Percentiles rank a stretch among this genome's conserved stretches.
These are phyloP conservation scores for Taiozyma onychis DNA, from an alignment of 1,139 yeast genomes.

Conservation along the genomic window DNA sequence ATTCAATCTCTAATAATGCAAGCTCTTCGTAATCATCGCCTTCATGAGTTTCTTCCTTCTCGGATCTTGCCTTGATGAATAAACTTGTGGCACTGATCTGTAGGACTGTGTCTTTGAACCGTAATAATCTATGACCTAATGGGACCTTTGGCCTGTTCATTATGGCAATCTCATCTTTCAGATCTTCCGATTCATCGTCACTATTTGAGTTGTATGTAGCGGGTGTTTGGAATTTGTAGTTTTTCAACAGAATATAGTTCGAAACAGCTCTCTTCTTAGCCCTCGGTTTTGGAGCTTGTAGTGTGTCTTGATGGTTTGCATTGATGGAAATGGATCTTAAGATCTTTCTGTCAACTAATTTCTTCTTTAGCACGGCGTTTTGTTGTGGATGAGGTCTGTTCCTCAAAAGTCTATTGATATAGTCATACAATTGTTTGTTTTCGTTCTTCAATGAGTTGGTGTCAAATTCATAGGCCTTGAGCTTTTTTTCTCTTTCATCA, in stretches of 20 bases:
- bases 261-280: constrained; percentile 7
- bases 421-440: constrained; percentile 19
- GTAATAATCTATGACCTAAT: not conserved
- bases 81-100: not conserved
- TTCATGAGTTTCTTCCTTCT: not conserved
- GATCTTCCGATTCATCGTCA: not conserved
- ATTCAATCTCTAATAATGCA: not conserved
- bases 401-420: constrained; percentile 19
- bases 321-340: constrained; percentile 15
- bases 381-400: constrained; percentile 15
- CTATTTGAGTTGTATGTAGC: not conserved
- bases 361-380: constrained; percentile 18
- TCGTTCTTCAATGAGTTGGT: constrained; percentile 19
- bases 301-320: not conserved
- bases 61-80: not conserved
- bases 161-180: not conserved
- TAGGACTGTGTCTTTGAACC: not conserved
- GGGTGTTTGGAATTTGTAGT: not conserved
- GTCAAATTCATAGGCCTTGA: constrained; percentile 15
- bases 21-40: not conserved
- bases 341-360: constrained; percentile 20
- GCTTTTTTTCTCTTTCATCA: constrained; percentile 7
- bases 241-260: constrained; percentile 13
- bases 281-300: not conserved
- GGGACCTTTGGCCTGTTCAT: not conserved